Base-by-base conservation (phyloP, 805 yeast species). In the Wickerhamomyces canadensis region DNA sequence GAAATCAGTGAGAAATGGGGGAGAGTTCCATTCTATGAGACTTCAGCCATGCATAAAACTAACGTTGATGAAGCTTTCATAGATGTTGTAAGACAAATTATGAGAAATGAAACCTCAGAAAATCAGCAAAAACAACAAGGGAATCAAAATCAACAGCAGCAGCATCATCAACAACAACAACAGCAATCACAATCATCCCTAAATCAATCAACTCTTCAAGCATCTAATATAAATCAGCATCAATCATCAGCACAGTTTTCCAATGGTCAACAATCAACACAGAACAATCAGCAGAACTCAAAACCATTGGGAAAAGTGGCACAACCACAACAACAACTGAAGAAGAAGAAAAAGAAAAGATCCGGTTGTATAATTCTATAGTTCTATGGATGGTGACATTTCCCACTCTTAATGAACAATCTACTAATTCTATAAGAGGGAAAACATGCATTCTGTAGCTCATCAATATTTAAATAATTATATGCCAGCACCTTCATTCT, bases 11-110 rank as follows among this genome's bases (percentile, higher is more conserved):
- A 83, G 44, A 75, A 76, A 41, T 85, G 96, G 94, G 94, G 91
- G 14, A 45, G 60, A 22, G 93, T 85, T 3, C 96, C 96, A 18
- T 91, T 89, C 53, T 86, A 87, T 60, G 96, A 89, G 60, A 82
- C 95, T 2, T 80, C 93, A 51, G 98, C 98, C n/a, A 78, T 86
- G 77, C 76, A 80, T 56, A 79, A 82, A 58, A 80, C 87, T 47
- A 86, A 87, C 54, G 94, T 91, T 22, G 95, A 87, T 55, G 95
- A 88, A 52, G 93, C 91, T 0, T 93, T 89, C 52, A 71, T 80
- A 25, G 95, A 85, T 57, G 83, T 86, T 23, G 94, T 89, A 11
- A 76, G 95, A 56, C 96, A 87, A 54, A 86, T 89, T 40, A 85
- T 83, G 74, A 71, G 88, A 49, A 79, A 81, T 44, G 94, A 84